Base-by-base conservation (phyloP, 345 rosid genomes). In the Brassica incana region DNA sequence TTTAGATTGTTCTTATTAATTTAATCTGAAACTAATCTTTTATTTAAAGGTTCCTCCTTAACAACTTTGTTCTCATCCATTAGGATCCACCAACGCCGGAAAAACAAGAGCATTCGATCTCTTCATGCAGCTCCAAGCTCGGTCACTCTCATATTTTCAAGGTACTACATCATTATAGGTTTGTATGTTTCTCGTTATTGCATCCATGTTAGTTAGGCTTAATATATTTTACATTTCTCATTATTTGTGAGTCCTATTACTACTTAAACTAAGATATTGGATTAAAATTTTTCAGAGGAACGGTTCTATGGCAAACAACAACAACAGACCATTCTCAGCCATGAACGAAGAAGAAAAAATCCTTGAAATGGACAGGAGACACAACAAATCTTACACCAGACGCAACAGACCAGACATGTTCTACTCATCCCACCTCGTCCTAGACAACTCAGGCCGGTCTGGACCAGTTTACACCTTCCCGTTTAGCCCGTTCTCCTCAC, bases 71-170 rank as follows among this genome's bases (percentile, higher is more conserved):
- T 66, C 23, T 52, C 3, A 14, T 76, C 68, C 16, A 14, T 9
- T 82, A 95, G 98, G 93, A 92, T 67, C 99, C 94, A 58, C 87
- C 89, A 15, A 95, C 99, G 36, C 94, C 93, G 3, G 94, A 92
- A 80, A 92, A 95, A 58, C 84, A 81, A 30, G 96, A 92, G 78
- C 85, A 86, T 77, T 80, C 81, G 0, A 76, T 81, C 69, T 85
- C 89, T 43, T 80, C 79, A 1, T 86, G 82, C 84, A 85, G 85
- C 67, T 65, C 85, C 69, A 95, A 88, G 38, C 72, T 74, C 66
- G 85, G 83, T 29, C 90, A 77, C n/a, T 85, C 90, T 59, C 84
- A 89, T 52, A 38, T 81, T 63, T 85, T 86, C 7, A 88, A 87
- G 94, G 99, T 92, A 85, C 27, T 33, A 33, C 36, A 33, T 33